Conservation (phyloP, 164 flowering plant genomes). For the Chimonanthus salicifolius region DNA sequence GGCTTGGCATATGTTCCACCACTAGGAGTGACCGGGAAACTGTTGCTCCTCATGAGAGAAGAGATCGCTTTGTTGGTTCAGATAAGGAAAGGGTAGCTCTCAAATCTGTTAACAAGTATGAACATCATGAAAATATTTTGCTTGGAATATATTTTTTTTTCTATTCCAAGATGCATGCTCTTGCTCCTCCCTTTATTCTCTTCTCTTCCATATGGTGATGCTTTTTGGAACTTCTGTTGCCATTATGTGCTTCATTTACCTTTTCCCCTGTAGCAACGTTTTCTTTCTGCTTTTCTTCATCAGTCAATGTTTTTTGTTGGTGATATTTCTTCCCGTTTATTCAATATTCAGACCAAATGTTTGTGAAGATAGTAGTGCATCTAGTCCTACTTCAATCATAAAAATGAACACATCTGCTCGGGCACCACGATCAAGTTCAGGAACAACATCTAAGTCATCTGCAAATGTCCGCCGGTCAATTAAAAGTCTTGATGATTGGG, state of each 20-base stretch:
- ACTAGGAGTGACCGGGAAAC: slow-evolving; percentile 56
- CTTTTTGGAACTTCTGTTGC: neutral
- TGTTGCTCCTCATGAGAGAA: slow-evolving; percentile 48
- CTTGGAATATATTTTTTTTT: neutral
- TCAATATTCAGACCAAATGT: slow-evolving; percentile 37
- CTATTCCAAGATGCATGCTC: neutral
- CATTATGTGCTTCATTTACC: neutral
- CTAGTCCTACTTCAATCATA: slow-evolving; percentile 53
- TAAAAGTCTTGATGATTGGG: slow-evolving; percentile 59
- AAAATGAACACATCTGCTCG: slow-evolving; percentile 54
- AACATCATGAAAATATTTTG: neutral
- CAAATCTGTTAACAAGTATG: slow-evolving; percentile 69
- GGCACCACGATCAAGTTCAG: slow-evolving; percentile 66
- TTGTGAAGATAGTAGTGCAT: slow-evolving; percentile 56
- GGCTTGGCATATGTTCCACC: slow-evolving; percentile 44
- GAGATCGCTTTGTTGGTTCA: slow-evolving; percentile 46
- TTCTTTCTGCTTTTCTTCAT: too few relatives aligned
- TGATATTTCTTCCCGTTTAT: neutral
- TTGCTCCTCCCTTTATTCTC: neutral
- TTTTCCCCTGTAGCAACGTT: too few relatives aligned
- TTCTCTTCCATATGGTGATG: neutral
- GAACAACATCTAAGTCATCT: slow-evolving; percentile 45
- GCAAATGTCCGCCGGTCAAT: slow-evolving; percentile 44
- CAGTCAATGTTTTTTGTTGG: neutral
- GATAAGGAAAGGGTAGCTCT: slow-evolving; percentile 72